Evolutionary conservation across 352 stramenopile species (phyloP), one percentile per base, ranked within the genome.

Genomic region (Phytophthora crassamura): DNA sequence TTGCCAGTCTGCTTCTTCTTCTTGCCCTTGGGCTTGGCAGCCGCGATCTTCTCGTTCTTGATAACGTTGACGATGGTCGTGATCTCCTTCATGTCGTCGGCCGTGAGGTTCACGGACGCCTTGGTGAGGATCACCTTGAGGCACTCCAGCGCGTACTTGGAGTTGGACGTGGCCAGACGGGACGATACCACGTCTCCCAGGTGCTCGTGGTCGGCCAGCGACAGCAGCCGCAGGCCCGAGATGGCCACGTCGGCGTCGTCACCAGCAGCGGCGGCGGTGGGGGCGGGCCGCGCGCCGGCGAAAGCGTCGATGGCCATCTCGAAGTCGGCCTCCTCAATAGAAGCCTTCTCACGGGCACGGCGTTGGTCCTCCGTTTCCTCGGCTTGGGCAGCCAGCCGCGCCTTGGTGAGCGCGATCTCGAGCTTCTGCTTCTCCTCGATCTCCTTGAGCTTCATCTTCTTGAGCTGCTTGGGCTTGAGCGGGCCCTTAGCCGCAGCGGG

Each of bases 361-460:
- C 77, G 79, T 64, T 90, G 73, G n/a, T 80, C 82, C 0, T 82
- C 74, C 8, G 78, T 89, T 67, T 87, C 80, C n/a, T 86, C 78
- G 8, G 75, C 77, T 63, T 94, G 82, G 20, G 87, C 81, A 9
- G 84, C 82, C 10, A 91, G 77, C 32, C 84, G 82, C 43, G 83
- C 81, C 74, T 91, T 91, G 36, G 84, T 86, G 34, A 93, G 72
- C 30, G 80, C 82, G 49, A 93, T 77, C 50, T 94, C 86, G 41
- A 92, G 61, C 55, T 84, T 82, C 48, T 84, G 86, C 72, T 94
- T 94, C 59, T 93, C 82, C 59, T 93, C 80, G n/a, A 86, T 79
- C 68, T 94, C 86, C 78, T 94, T 93, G 25, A 93, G 63, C 69
- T 92, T 93, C 65, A 90, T 72, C 74, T 92, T 94, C 75, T 94